phyloP scores from a whole-genome alignment of 371 early-diverging fungal species.

The Gilbertella persicaria region DNA sequence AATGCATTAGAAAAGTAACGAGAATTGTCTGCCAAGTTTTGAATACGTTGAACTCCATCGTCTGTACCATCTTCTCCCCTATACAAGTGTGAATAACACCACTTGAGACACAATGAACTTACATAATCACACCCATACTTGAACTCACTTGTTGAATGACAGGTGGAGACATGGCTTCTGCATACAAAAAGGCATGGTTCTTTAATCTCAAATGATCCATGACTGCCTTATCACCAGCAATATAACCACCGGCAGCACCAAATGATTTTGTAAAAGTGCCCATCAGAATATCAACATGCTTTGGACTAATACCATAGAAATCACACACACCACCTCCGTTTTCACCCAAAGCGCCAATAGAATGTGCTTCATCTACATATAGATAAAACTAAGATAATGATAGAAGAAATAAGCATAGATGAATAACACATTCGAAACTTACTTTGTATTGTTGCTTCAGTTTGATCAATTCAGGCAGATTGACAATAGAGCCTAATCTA shows the following conservation, averaged over 20 bases:
- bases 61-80: constrained; percentile 71
- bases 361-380: constrained; percentile 99
- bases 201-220: constrained; percentile 84
- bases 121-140: constrained; percentile 79
- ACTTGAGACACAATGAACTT: not conserved
- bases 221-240: constrained; percentile 76
- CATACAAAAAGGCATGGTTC: constrained; percentile 86
- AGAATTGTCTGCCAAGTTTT: constrained; percentile 87
- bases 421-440: constrained; percentile 85
- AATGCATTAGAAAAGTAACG: constrained; percentile 85
- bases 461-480: constrained; percentile 88
- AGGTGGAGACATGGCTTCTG: constrained; percentile 93
- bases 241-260: constrained; percentile 99
- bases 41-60: constrained; percentile 83
- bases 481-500: constrained; percentile 93
- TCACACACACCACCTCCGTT: constrained; percentile 97
- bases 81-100: constrained; percentile 58
- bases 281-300: constrained; percentile 97
- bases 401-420: not conserved
- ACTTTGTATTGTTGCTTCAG: constrained; percentile 95
- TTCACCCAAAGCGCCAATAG: constrained; percentile 95
- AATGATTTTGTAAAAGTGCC: constrained; percentile 99
- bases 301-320: constrained; percentile 87
- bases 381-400: constrained; percentile 98
- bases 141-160: constrained; percentile 92